phyloP scores from a whole-genome alignment of 2,329 filamentous ascomycete genomes.

The Penicillium janthinellum region DNA sequence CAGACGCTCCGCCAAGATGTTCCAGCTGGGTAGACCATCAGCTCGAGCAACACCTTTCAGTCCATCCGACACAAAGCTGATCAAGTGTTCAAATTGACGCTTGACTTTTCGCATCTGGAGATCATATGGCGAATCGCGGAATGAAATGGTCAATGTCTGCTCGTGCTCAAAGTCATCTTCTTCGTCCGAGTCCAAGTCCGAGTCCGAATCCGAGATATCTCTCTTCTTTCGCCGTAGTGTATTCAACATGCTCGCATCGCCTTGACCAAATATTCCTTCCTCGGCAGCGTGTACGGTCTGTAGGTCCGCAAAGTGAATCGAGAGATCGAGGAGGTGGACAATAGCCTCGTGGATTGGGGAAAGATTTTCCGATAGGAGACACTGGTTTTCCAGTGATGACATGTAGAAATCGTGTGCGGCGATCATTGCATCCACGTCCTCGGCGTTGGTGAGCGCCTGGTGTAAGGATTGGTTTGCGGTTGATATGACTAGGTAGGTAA shows the following conservation, averaged over 20 bases:
- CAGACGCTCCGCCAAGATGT: slow-evolving; percentile 77
- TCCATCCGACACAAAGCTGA: slow-evolving; percentile 72
- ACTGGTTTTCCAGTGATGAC: slow-evolving; percentile 64
- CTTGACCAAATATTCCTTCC: slow-evolving; percentile 4
- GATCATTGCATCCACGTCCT: slow-evolving; percentile 82
- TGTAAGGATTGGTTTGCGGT: slow-evolving; percentile 61
- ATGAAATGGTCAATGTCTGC: slow-evolving; percentile 44
- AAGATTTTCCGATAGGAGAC: slow-evolving; percentile 69
- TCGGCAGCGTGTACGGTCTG: slow-evolving; percentile 44
- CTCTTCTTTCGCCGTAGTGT: slow-evolving; percentile 5
- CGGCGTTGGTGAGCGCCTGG: slow-evolving; percentile 58
- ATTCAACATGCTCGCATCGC: slow-evolving; percentile 3
- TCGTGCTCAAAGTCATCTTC: slow-evolving; percentile 41
- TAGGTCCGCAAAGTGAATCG: slow-evolving; percentile 67
- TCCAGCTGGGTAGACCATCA: slow-evolving; percentile 72
- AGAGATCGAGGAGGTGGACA: slow-evolving; percentile 74
- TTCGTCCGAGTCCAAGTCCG: slow-evolving; percentile 26
- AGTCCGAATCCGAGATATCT: slow-evolving; percentile 9
- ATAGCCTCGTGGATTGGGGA: slow-evolving; percentile 71
- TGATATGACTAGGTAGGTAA: slow-evolving; percentile 71
- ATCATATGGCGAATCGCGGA: slow-evolving; percentile 49
- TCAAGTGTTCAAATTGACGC: slow-evolving; percentile 63
- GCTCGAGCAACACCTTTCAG: slow-evolving; percentile 74
- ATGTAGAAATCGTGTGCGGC: slow-evolving; percentile 66
- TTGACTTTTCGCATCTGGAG: slow-evolving; percentile 60